Conservation (phyloP, 2,329 filamentous ascomycete species). For the Aschersonia sp. region DNA sequence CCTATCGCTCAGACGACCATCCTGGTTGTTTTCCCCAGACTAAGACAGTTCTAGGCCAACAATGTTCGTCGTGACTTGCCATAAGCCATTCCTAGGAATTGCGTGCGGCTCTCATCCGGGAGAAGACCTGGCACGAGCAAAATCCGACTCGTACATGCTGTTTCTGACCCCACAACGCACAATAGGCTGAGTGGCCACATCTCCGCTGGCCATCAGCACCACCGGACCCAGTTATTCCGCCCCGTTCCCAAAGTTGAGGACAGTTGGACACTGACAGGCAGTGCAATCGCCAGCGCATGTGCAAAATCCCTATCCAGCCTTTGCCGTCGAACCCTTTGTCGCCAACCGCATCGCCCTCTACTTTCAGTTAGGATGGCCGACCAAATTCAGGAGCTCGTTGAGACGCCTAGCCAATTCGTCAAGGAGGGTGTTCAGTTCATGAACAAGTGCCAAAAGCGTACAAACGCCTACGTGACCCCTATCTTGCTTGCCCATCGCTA, state of each 20-base stretch:
- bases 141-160: too few relatives aligned
- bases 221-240: conserved; percentile 1
- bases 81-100: too few relatives aligned
- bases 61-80: too few relatives aligned
- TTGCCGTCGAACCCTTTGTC: not conserved
- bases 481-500: not conserved
- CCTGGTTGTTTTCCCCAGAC: too few relatives aligned
- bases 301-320: not conserved
- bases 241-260: conserved; percentile 2
- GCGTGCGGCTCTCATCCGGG: too few relatives aligned
- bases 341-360: not conserved
- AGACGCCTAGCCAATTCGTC: conserved; percentile 52
- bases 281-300: not conserved
- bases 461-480: not conserved
- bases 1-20: too few relatives aligned
- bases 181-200: too few relatives aligned
- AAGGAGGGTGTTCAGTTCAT: conserved; percentile 47
- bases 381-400: conserved; percentile 55
- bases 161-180: too few relatives aligned
- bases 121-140: too few relatives aligned
- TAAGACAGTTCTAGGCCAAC: too few relatives aligned
- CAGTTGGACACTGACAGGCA: conserved; percentile 2
- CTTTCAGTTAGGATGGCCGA: conserved; percentile 38
- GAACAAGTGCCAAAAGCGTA: conserved; percentile 48
- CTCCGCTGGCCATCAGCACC: not conserved